These are phyloP conservation scores for Galerina sulciceps DNA, from an alignment of 768 basidiomycete genomes.

Conservation along the genomic window DNA sequence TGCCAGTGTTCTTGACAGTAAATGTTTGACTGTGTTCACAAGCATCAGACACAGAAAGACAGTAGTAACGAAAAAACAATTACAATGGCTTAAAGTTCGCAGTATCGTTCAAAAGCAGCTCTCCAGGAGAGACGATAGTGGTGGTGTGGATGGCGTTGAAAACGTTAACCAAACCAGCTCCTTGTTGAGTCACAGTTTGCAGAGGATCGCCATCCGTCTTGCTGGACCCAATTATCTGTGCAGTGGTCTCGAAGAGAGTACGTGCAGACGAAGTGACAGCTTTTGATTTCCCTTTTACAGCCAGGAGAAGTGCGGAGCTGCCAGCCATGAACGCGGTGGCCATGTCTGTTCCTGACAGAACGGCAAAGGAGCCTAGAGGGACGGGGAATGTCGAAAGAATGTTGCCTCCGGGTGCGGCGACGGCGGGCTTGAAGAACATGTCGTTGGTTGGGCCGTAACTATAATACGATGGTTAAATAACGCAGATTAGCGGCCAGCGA, in stretches of 20 bases:
- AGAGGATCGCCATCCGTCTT: conserved; percentile 52
- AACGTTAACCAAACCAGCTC: conserved; percentile 60
- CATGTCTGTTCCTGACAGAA: conserved; percentile 46
- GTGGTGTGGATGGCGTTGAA: conserved; percentile 59
- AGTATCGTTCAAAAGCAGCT: conserved; percentile 70
- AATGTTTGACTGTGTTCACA: conserved; percentile 44
- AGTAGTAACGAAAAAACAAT: conserved; percentile 23
- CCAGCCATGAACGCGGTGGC: conserved; percentile 46
- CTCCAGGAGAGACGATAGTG: conserved; percentile 55
- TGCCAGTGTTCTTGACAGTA: conserved; percentile 55
- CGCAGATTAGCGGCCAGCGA: not conserved
- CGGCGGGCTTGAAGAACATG: conserved; percentile 53
- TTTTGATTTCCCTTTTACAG: conserved; percentile 36
- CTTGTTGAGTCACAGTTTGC: conserved; percentile 57
- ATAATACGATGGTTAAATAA: not conserved
- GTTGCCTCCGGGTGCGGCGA: conserved; percentile 54
- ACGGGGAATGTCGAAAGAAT: conserved; percentile 49
- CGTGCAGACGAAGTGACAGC: conserved; percentile 33
- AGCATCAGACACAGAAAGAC: not conserved
- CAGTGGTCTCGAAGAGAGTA: conserved; percentile 53
- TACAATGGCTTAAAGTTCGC: conserved; percentile 51
- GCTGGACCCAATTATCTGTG: conserved; percentile 43
- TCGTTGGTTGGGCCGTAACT: conserved; percentile 66
- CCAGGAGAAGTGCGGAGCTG: conserved; percentile 41
- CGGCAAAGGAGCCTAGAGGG: conserved; percentile 36